Evolutionary conservation across 306 rosid genomes (phyloP).

Genomic region (Corylus heterophylla): DNA sequence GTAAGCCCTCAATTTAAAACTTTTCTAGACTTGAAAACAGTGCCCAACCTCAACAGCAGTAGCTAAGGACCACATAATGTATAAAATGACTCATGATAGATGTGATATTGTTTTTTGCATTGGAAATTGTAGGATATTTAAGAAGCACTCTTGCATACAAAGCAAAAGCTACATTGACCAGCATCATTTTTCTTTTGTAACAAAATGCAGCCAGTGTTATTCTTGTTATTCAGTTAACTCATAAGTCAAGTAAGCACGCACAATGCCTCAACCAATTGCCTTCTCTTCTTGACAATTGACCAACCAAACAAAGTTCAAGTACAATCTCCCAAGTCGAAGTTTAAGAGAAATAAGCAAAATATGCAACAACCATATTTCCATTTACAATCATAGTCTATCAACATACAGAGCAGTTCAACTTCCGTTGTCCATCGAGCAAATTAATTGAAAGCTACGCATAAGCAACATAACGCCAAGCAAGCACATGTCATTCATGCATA

Average conservation of each 20-base stretch:
- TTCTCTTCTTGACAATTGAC: background rate
- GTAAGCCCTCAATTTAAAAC: background rate
- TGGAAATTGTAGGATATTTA: background rate
- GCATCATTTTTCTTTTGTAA: background rate
- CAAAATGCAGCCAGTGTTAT: background rate
- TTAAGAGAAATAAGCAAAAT: background rate
- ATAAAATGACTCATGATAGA: background rate
- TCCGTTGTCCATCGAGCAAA: background rate
- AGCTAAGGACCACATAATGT: background rate
- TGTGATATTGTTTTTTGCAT: background rate
- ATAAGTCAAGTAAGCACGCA: background rate
- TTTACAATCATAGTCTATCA: background rate
- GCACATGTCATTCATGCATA: background rate
- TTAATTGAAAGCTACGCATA: background rate
- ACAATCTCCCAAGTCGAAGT: background rate
- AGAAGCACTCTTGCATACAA: background rate
- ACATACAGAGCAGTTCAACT: background rate
- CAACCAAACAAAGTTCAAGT: background rate
- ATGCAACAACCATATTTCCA: background rate
- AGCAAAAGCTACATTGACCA: background rate
- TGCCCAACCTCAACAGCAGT: background rate
- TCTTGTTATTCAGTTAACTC: background rate
- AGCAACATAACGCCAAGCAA: background rate
- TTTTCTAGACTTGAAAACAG: background rate
- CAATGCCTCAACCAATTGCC: background rate